Conservation (phyloP, 495 filamentous ascomycete species). For the Hyaloscypha bicolor region DNA sequence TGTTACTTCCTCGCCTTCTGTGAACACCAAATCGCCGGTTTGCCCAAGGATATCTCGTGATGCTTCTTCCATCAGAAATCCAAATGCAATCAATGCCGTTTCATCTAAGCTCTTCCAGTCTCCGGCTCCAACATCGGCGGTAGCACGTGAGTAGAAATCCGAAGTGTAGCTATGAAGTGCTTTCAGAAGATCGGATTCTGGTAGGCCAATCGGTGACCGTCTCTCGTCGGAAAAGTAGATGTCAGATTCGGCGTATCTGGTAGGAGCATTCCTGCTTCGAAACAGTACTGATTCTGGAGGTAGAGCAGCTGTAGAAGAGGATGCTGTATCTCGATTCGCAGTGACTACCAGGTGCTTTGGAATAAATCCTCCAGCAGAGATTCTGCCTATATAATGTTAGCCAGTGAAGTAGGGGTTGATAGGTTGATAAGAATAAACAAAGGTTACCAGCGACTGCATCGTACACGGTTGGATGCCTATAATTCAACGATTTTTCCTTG, state of each 20-base stretch:
- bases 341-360: constrained; percentile 40
- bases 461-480: constrained; percentile 62
- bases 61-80: constrained; percentile 81
- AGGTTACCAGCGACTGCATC: constrained; percentile 76
- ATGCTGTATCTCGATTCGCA: constrained; percentile 52
- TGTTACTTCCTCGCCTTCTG: constrained; percentile 52
- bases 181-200: constrained; percentile 74
- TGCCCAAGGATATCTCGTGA: constrained; percentile 62
- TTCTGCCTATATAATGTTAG: constrained; percentile 27
- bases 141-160: constrained; percentile 61
- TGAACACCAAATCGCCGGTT: constrained; percentile 74
- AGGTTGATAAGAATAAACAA: neutral
- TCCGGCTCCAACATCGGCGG: constrained; percentile 15
- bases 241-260: constrained; percentile 68
- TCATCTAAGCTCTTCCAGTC: constrained; percentile 75
- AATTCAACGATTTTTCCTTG: constrained; percentile 23
- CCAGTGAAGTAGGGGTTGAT: neutral
- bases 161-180: constrained; percentile 73
- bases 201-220: constrained; percentile 49
- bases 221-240: constrained; percentile 64
- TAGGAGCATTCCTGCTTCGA: constrained; percentile 59
- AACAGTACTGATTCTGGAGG: constrained; percentile 79
- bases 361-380: constrained; percentile 48
- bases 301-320: constrained; percentile 52
- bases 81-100: constrained; percentile 79